Base-by-base conservation (phyloP, 1,139 yeast species). In the Pichia inconspicua region DNA sequence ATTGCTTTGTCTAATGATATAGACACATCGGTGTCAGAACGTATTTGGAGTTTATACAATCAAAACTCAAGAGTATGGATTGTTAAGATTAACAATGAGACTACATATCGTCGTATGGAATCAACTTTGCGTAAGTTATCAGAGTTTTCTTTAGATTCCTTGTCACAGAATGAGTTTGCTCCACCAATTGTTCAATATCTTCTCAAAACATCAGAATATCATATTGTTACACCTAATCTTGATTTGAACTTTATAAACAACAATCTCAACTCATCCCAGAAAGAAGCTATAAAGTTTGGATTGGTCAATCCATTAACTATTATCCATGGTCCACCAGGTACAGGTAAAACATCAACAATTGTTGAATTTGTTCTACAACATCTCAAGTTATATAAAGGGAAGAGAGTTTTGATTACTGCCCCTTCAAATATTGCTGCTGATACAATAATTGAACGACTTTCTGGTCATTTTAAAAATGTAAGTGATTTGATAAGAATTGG, bases 341-440 rank as follows among this genome's bases (percentile, higher is more conserved):
- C 89, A 0, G 90, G 90, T 17, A 83, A 83, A 58, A 92, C 98
- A 0, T 83, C 83, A 53, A 90, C 97, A 0, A 59, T 92, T 9
- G 80, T 90, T n/a, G 97, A 92, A 59, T 68, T 87, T 11, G 82
- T 89, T 39, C 77, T 84, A 44, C 97, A 90, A 60, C 68, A 88
- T 48, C 75, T 83, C 0, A 71, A 70, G 15, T 68, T 68, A 14
- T 62, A 64, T 31, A 49, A 52, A 5, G 31, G 43, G 9, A 80
- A 81, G 9, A 71, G 92, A 46, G 82, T 92, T 0, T 69, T 92
- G 40, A 94, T 92, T 0, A 90, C 97, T 67, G 97, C 97, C 0
- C 96, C 97, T 0, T 90, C 97, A 0, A 92, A 92, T 62, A 83
- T 89, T n/a, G 82, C 97, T 0, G 96, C 89, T 0, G 97, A 92